phyloP scores from a whole-genome alignment of 2,329 filamentous ascomycete genomes.

The Taxawa tesnikishii region DNA sequence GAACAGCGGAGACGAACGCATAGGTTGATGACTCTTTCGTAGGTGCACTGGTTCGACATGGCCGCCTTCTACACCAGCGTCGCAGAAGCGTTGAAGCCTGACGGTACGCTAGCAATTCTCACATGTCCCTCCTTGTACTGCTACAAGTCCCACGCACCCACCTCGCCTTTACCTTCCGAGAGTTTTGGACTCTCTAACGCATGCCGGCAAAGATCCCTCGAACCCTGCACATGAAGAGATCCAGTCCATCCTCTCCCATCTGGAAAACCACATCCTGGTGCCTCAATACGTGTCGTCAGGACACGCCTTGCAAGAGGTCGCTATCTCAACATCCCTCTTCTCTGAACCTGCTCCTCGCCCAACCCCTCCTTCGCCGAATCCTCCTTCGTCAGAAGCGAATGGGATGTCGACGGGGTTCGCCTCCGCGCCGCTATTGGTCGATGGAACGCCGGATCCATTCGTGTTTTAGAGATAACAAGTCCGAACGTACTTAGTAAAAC shows the following conservation, averaged over 20 bases:
- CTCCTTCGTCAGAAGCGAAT: constrained; percentile 30
- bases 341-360: constrained; percentile 31
- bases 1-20: not conserved
- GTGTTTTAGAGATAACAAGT: constrained; percentile 15
- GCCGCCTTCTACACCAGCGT: constrained; percentile 36
- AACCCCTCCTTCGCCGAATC: constrained; percentile 26
- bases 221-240: constrained; percentile 30
- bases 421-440: constrained; percentile 8
- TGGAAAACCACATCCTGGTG: constrained; percentile 24
- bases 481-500: no score
- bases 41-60: constrained; percentile 47
- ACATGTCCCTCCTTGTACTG: constrained; percentile 18
- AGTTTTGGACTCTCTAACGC: constrained; percentile 9
- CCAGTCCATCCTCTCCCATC: constrained; percentile 26
- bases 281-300: constrained; percentile 29
- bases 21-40: no score
- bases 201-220: constrained; percentile 6
- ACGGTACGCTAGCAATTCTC: constrained; percentile 45
- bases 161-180: constrained; percentile 5
- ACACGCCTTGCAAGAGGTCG: constrained; percentile 28
- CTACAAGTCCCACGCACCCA: constrained; percentile 12
- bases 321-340: constrained; percentile 34
- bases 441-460: constrained; percentile 10
- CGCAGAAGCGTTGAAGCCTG: constrained; percentile 34
- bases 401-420: constrained; percentile 23